These are phyloP conservation scores for Corymbia citriodora DNA, from an alignment of 441 rosid species.

Conservation along the genomic window DNA sequence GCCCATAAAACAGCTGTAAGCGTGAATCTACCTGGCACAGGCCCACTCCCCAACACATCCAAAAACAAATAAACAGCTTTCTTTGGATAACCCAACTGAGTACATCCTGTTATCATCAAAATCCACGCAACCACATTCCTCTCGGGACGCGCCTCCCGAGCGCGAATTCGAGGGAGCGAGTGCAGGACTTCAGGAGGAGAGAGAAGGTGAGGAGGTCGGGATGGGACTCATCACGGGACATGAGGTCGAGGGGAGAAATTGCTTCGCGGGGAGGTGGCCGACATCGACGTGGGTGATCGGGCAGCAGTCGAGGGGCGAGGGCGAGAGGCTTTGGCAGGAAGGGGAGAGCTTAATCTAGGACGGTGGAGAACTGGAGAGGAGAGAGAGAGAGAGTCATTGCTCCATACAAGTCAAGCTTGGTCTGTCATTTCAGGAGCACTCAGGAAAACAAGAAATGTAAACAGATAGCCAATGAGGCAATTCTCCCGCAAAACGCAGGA, in stretches of 20 bases:
- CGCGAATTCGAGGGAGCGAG: constrained; percentile 29
- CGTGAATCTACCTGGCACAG: constrained; percentile 36
- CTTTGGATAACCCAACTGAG: constrained; percentile 33
- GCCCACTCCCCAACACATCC: constrained; percentile 35
- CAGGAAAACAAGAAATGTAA: neutral
- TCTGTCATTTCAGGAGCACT: neutral
- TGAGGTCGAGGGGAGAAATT: neutral
- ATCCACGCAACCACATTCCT: constrained; percentile 43
- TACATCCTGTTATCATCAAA: constrained; percentile 45
- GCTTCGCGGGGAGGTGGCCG: too few species aligned
- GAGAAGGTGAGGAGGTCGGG: constrained; percentile 46
- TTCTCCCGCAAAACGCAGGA: neutral
- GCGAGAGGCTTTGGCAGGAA: neutral
- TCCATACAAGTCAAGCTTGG: neutral
- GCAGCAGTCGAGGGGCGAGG: neutral
- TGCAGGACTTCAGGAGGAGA: constrained; percentile 58
- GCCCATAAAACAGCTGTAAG: constrained; percentile 38
- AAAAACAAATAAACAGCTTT: constrained; percentile 32
- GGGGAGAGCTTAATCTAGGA: neutral
- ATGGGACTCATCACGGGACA: neutral
- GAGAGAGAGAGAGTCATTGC: neutral
- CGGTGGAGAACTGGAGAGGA: neutral
- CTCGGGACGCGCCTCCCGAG: constrained; percentile 27
- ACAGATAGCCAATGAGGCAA: neutral
- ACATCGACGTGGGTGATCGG: too few species aligned